Base-by-base conservation (phyloP, 2,329 filamentous ascomycete species). In the Botrytis tulipae region DNA sequence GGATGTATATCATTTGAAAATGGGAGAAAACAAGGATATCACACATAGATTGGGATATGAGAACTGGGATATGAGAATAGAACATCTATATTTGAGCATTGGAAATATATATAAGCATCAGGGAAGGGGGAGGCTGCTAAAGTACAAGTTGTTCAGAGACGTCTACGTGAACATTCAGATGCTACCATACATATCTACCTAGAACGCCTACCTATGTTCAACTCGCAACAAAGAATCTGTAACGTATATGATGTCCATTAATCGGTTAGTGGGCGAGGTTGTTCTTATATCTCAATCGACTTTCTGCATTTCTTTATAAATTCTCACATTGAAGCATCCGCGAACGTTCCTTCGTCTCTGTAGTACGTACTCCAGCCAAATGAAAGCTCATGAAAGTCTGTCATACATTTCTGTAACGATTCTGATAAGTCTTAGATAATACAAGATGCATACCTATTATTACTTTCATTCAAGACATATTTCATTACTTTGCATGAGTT, bases 401-500 rank as follows among this genome's bases (percentile, higher is more conserved):
- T 18, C 29, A n/a, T 46, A 65, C n/a, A 29, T 16, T 44, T 44
- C 61, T 44, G 61, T 40, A 44, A 63, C 18, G 9, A 63, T n/a
- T 29, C 42, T 63, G 61, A 63, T n/a, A 65, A 65, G n/a, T 65
- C 42, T 32, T 29, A 29, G 46, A 46, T 35, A 25, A 66, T 22
- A 22, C 16, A 40, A 42, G 25, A 57, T 54, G 16, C 46, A 63
- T 71, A 40, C 44, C 9, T 48, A 37, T 29, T 16, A 32, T 51
- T 40, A 25, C 69, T 40, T 62, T 29, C n/a, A 25, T 51, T 65
- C 59, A 51, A 65, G 69, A 65, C 69, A 54, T 65, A 35, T 65
- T 60, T 61, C 48, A 65, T 71, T 54, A 22, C 69, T 65, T 42
- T 71, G 59, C 69, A 65, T 71, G 59, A 54, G 59, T 25, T 66